Evolutionary conservation across 192 early-diverging fungal species (phyloP), one percentile per base, ranked within the genome.

Genomic region (Nowakowskiella sp.): DNA sequence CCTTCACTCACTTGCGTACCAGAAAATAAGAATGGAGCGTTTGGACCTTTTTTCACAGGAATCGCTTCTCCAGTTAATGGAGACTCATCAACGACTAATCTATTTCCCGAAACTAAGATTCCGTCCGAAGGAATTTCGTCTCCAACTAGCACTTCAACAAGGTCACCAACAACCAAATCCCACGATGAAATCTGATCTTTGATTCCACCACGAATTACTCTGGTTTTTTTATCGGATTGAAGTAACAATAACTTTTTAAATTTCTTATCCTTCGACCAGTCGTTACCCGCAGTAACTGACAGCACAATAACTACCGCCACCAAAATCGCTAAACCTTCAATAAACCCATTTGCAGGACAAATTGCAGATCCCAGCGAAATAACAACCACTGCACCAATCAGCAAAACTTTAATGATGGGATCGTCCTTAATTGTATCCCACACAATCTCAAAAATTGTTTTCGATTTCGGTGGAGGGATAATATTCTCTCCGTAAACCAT

Each of bases 71-170:
- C 78, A 1, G 78, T 81, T 6, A 81, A 62, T 21, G 78, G 78
- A 7, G 70, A 73, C 56, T 81, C 78, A 44, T 81, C 78, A 21
- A 81, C 59, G 16, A 76, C 65, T 2, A 81, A 62, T 5, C 78
- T 54, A 53, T 70, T 78, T 19, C 78, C 73, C 19, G 46, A 23
- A 5, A 81, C 58, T 43, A 67, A 76, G 21, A 81, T 30, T 1
- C 78, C 78, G 43, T 81, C 78, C 13, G 73, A 74, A 21, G 75
- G 75, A 23, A 81, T 62, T 44, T 81, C 78, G 47, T 81, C 78
- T 7, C 78, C 78, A 1, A 68, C 66, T 2, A 56, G 58, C 21
- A 81, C 47, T 47, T 78, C 75, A 5, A 81, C 73, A 24, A 81
- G 32, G 55, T 81, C 78, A 5, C 78, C 78, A 13, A 77, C 76